A percentile compares a stretch with the other conserved stretches of the same genome.
phyloP scores from a whole-genome alignment of 495 filamentous ascomycete genomes.

The Beverwykella pulmonaria region DNA sequence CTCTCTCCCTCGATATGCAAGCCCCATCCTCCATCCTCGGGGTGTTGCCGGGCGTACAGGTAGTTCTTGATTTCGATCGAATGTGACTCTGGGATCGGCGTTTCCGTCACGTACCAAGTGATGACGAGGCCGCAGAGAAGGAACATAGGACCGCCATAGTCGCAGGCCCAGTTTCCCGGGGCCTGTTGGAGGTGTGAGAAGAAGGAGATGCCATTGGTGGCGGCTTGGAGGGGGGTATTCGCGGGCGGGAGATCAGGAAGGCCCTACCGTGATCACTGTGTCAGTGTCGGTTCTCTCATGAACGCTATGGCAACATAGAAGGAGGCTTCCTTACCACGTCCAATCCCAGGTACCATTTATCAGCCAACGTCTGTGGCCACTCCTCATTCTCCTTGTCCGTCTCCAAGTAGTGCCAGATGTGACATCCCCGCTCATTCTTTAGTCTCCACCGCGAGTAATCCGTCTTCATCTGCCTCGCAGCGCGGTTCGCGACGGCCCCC shows the following conservation, averaged over 20 bases:
- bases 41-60: conserved; percentile 82
- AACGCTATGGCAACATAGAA: not conserved
- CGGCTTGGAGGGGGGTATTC: conserved; percentile 72
- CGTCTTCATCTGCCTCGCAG: conserved; percentile 51
- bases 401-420: conserved; percentile 92
- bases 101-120: conserved; percentile 89
- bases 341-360: conserved; percentile 82
- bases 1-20: conserved; percentile 95
- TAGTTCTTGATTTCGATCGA: conserved; percentile 92
- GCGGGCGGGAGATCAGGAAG: conserved; percentile 71
- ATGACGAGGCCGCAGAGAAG: conserved; percentile 83
- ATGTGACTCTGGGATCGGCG: conserved; percentile 77
- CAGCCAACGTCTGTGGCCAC: conserved; percentile 84
- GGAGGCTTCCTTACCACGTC: conserved; percentile 54
- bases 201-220: conserved; percentile 82
- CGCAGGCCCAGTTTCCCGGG: conserved; percentile 92
- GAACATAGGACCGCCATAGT: conserved; percentile 92
- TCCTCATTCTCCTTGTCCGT: conserved; percentile 69
- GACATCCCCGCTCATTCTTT: conserved; percentile 75
- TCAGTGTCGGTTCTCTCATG: not conserved
- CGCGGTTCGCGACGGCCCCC: not conserved
- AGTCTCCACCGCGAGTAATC: conserved; percentile 84
- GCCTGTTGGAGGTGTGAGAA: conserved; percentile 87
- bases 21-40: conserved; percentile 93
- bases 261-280: conserved; percentile 51